These are phyloP conservation scores for Neurospora discreta DNA, from an alignment of 495 filamentous ascomycete genomes.

Conservation along the genomic window DNA sequence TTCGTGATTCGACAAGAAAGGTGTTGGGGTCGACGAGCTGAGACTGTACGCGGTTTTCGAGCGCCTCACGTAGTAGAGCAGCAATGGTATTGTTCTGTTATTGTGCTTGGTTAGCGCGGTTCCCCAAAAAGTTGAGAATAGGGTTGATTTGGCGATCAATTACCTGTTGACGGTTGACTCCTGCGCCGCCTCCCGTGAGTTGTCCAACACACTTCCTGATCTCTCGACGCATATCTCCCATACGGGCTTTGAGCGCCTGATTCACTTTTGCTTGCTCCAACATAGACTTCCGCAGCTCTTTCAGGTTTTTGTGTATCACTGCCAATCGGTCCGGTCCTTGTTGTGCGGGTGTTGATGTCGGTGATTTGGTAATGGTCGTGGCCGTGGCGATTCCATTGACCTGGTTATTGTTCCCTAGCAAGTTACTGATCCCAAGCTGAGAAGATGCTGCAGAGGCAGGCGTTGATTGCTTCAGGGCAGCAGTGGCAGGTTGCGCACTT, in stretches of 20 bases:
- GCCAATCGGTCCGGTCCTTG: slow-evolving; percentile 37
- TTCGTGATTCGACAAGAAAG: slow-evolving; percentile 50
- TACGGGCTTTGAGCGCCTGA: slow-evolving; percentile 43
- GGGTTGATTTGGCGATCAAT: slow-evolving; percentile 11
- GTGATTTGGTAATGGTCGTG: not conserved
- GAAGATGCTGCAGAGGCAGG: not conserved
- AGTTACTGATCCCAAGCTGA: not conserved
- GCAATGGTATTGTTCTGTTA: slow-evolving; percentile 27
- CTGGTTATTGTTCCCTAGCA: not conserved
- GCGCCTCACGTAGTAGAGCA: slow-evolving; percentile 36
- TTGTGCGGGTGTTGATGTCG: not conserved
- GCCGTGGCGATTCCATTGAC: slow-evolving; percentile 4
- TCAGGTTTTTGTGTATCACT: slow-evolving; percentile 61
- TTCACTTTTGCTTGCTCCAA: slow-evolving; percentile 35
- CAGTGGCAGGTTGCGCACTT: not conserved
- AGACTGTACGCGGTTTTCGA: slow-evolving; percentile 33
- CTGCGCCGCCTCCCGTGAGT: slow-evolving; percentile 47
- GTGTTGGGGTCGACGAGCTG: slow-evolving; percentile 53
- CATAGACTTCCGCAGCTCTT: slow-evolving; percentile 53
- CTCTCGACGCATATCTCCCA: slow-evolving; percentile 65
- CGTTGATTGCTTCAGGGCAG: not conserved
- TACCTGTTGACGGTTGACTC: slow-evolving; percentile 49
- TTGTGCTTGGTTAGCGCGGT: slow-evolving; percentile 1
- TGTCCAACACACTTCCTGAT: slow-evolving; percentile 66
- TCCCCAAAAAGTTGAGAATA: not conserved